Conservation (phyloP, 495 filamentous ascomycete genomes). For the Chaetomium fimeti region DNA sequence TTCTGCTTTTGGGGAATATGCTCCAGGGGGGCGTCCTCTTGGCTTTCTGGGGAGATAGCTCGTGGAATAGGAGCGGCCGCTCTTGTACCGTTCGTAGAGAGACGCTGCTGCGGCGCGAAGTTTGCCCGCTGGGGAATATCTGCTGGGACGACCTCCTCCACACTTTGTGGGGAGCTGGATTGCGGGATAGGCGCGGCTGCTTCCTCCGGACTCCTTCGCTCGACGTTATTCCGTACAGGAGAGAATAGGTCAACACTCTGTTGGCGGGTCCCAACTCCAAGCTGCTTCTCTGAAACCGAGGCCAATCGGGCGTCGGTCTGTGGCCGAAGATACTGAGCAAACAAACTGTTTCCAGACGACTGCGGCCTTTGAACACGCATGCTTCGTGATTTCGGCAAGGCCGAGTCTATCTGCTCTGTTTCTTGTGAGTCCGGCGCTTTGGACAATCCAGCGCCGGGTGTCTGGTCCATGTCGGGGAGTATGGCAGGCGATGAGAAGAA, state of each 20-base stretch:
- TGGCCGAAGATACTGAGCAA: slow-evolving; percentile 12
- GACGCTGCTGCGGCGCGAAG: slow-evolving; percentile 47
- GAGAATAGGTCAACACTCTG: slow-evolving; percentile 30
- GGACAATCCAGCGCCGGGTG: slow-evolving; percentile 16
- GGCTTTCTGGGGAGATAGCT: neutral
- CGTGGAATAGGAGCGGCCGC: neutral
- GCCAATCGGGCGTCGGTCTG: slow-evolving; percentile 22
- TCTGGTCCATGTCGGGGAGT: slow-evolving; percentile 32
- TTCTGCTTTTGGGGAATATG: slow-evolving; percentile 48
- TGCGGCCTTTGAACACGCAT: slow-evolving; percentile 6
- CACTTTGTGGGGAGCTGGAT: neutral
- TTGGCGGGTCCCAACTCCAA: slow-evolving; percentile 27
- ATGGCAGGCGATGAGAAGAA: slow-evolving; percentile 52
- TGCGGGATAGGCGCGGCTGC: neutral
- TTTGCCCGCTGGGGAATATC: slow-evolving; percentile 44
- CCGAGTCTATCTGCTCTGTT: slow-evolving; percentile 4
- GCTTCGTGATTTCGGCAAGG: neutral
- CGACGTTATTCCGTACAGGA: slow-evolving; percentile 22
- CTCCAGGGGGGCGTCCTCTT: neutral
- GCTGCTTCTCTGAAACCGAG: slow-evolving; percentile 35
- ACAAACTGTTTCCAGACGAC: slow-evolving; percentile 17
- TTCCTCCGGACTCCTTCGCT: slow-evolving; percentile 9
- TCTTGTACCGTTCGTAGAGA: slow-evolving; percentile 23
- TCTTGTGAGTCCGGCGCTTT: slow-evolving; percentile 7
- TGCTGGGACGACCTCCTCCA: neutral